Evolutionary conservation across 2,329 filamentous ascomycete species (phyloP), one percentile per base, ranked within the genome.

Genomic region (Diaporthe longicolla): DNA sequence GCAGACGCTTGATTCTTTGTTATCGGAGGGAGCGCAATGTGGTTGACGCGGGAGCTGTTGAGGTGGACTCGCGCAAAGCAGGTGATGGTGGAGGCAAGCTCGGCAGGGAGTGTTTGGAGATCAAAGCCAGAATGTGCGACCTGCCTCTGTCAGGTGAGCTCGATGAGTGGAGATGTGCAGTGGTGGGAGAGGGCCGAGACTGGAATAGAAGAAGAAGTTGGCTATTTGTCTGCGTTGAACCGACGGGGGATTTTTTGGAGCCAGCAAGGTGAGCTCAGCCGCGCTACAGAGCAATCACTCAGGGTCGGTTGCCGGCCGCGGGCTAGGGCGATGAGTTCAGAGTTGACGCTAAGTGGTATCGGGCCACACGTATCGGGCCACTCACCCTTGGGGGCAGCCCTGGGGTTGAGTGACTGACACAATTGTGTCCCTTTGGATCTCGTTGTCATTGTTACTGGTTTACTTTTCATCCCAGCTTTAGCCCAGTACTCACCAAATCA

Each of bases 251-350:
- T n/a, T 75, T 74, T 74, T 74, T 71, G 59, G 66, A 59, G 58
- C 57, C 63, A 73, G 70, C 70, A 69, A 57, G 55, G 43, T 70
- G 63, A 72, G 73, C 70, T 72, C 57, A 50, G 63, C 54, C 61
- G 54, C 50, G 35, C 54, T 58, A 17, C 43, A 61, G 37, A 72
- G 52, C 57, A 19, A 8, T 21, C 9, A 37, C 19, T 15, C 5
- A 50, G 35, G 35, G 61, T 74, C 52, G 61, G 19, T 52, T 71
- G 73, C 73, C 73, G 69, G 73, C 73, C 70, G n/a, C 32, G 32
- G 45, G 45, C 32, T 21, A 13, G n/a, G 17, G 48, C n/a, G 21
- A 13, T 10, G n/a, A 24, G 48, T n/a, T 35, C 40, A 40, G 15
- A 65, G 43, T 43, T 43, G 40, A 17, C 63, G 48, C 48, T 68